Base-by-base conservation (phyloP, 805 yeast species). In the Teunomyces lycoperdinae region DNA sequence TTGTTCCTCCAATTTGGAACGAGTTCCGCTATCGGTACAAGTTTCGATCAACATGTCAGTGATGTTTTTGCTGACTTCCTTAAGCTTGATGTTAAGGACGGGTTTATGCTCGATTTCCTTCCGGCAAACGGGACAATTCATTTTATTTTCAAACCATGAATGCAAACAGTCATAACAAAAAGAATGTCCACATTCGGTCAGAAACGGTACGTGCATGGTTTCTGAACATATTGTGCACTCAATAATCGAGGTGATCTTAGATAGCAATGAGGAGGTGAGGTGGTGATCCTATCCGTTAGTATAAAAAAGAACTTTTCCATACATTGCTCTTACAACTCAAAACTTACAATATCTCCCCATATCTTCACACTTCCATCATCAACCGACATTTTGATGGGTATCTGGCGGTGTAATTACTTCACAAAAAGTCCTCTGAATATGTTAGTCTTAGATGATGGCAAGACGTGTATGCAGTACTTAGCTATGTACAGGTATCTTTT, bases 151-250 rank as follows among this genome's bases (percentile, higher is more conserved):
- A 41, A 85, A 77, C 92, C 94, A 86, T 20, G 75, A 72, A 14
- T 70, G 66, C n/a, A 85, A 60, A 60, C 92, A 70, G 17, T 69
- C 77, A 59, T 86, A 86, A 63, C 92, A 87, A 55, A 81, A 85
- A 28, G 85, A 78, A 60, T 87, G 94, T 2, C 92, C 92, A 67
- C 94, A 87, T 9, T 71, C 62, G 0, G 82, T 70, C 55, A 80
- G 68, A 56, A 82, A 79, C 1, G 94, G 92, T 2, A 77, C 76
- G 52, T 73, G 77, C 85, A 86, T 81, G 43, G 78, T 65, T 45
- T 86, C 92, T 31, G 84, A 82, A 58, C 94, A 87, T 9, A 87
- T 75, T 5, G 85, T 73, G 59, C 94, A 87, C 50, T 73, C 77
- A 33, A 77, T 48, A 5, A 64, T 58, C 28, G 63, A 47, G 29